Base-by-base conservation (phyloP, 73 alveolate species). In the Diophrys appendiculata region DNA sequence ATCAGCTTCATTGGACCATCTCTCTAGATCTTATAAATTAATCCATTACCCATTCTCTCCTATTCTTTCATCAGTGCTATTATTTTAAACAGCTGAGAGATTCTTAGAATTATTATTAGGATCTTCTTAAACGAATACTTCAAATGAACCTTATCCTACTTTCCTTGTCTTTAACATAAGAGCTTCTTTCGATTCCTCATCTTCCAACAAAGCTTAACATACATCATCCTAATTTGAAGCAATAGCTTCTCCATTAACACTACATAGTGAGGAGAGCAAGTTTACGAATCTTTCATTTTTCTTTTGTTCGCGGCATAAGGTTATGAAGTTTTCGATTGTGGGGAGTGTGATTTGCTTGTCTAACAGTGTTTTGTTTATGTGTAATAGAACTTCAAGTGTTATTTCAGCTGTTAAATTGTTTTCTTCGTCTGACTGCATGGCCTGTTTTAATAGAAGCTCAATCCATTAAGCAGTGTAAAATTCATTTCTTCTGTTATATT, bases 211-310 rank as follows among this genome's bases (percentile, higher is more conserved):
- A 31, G 69, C 68, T n/a, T 76, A 82, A 52, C 91, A 83, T 23
- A 76, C 76, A 54, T 75, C 91, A 68, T 83, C 86, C 33, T 83
- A 53, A 72, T 83, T 83, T 32, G 78, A 53, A 1, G 77, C 78
- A 13, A 83, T 75, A n/a, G 91, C 91, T 34, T 83, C 91, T 27
- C 91, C 91, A 25, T 52, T 76, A 27, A 84, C 77, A 25, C 81
- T 60, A 80, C 91, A 83, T 11, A 83, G 86, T 29, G 87, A 30
- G 2, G 91, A 30, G 0, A 83, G 82, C 28, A 83, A 68, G 65
- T 83, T 83, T 29, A 83, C 65, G 67, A 68, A 83, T 33, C 86
- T 56, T 68, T 83, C 91, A 65, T 83, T 75, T 54, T 77, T 83
- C 74, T 75, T 83, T 31, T 83, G 78, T 24, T 35, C 68, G 55